phyloP scores from a whole-genome alignment of 257 asterid genomes.

The Solanum peruvianum region DNA sequence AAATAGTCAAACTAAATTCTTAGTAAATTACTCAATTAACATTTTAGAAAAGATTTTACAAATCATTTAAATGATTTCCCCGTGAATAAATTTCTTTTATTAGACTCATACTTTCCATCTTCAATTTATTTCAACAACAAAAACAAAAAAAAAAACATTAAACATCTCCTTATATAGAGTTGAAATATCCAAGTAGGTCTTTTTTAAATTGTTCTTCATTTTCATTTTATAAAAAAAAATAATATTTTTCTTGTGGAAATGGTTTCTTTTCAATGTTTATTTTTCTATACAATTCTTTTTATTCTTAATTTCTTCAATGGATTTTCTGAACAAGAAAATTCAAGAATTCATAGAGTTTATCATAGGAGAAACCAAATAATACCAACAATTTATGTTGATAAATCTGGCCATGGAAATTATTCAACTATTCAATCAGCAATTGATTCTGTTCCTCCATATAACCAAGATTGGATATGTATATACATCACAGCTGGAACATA shows the following conservation, averaged over 20 bases:
- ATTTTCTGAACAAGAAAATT: background rate
- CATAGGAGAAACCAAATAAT: background rate
- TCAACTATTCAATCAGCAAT: slow-evolving; percentile 5
- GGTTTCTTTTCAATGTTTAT: background rate
- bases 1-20: background rate
- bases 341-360: background rate
- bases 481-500: slow-evolving; percentile 1
- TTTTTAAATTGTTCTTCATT: background rate
- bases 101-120: background rate
- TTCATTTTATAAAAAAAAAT: background rate
- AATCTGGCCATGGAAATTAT: background rate
- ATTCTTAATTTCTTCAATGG: background rate
- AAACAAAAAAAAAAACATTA: background rate
- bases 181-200: background rate
- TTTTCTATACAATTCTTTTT: background rate
- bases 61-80: background rate
- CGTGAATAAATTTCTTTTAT: background rate
- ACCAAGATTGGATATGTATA: slow-evolving; percentile 2
- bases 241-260: background rate
- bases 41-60: background rate
- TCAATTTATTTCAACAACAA: background rate
- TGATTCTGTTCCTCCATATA: background rate
- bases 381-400: background rate
- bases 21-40: background rate
- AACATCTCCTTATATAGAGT: background rate